Evolutionary conservation across 2,329 filamentous ascomycete species (phyloP).

Genomic region (Allantophomopsis lycopodina): DNA sequence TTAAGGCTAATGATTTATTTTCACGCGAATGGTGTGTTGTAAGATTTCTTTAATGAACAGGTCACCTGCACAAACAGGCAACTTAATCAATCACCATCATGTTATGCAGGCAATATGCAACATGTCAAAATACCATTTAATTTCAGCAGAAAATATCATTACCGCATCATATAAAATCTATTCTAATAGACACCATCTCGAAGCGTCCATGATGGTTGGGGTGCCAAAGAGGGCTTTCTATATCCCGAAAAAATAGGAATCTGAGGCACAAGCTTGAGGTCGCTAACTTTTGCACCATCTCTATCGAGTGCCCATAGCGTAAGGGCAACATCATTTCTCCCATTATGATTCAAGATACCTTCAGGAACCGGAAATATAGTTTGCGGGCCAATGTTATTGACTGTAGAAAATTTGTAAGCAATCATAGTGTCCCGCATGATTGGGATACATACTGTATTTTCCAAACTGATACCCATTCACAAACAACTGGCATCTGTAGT

Average conservation of each 20-base stretch:
- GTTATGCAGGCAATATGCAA: no score
- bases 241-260: constrained; percentile 11
- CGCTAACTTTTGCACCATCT: constrained; percentile 12
- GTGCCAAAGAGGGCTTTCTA: constrained; percentile 9
- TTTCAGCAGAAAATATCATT: not conserved
- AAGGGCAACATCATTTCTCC: constrained; percentile 55
- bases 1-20: no score
- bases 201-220: constrained; percentile 11
- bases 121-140: no score
- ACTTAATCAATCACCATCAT: no score
- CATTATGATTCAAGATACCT: constrained; percentile 57
- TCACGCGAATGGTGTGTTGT: no score
- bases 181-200: constrained; percentile 14
- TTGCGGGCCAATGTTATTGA: constrained; percentile 67
- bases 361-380: constrained; percentile 58
- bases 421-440: no score
- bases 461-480: constrained; percentile 69
- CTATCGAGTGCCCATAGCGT: constrained; percentile 47
- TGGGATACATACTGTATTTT: constrained; percentile 29
- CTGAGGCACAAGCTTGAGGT: constrained; percentile 11
- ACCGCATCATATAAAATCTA: not conserved
- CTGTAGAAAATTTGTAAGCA: constrained; percentile 21
- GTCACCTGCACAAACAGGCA: no score
- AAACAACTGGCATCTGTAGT: constrained; percentile 50
- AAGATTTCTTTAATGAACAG: no score